These are phyloP conservation scores for Globisporangium middletonii DNA, from an alignment of 352 stramenopile genomes.

Conservation along the genomic window DNA sequence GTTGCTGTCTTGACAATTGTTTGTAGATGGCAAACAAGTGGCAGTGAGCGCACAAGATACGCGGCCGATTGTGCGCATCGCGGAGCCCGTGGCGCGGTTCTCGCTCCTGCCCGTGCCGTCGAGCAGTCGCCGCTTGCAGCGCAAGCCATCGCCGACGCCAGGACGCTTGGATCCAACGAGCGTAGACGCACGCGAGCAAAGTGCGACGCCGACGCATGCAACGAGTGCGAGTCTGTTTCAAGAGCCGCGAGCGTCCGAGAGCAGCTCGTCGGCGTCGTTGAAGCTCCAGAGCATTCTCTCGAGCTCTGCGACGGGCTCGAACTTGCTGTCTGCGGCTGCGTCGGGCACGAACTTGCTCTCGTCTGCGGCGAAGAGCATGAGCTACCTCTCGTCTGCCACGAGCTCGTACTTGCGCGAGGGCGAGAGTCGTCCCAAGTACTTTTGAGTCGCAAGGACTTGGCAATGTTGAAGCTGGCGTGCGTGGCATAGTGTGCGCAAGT, in stretches of 20 bases:
- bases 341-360: slow-evolving; percentile 57
- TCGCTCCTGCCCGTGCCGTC: slow-evolving; percentile 71
- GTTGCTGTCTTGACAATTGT: slow-evolving; percentile 3
- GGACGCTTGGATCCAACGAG: background rate
- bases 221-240: slow-evolving; percentile 32
- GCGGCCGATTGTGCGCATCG: slow-evolving; percentile 58
- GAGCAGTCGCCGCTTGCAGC: slow-evolving; percentile 46
- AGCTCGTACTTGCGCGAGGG: slow-evolving; percentile 54
- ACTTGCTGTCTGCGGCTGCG: slow-evolving; percentile 56
- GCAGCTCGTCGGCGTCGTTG: slow-evolving; percentile 25
- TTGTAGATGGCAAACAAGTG: slow-evolving; percentile 71
- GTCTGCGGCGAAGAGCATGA: slow-evolving; percentile 78
- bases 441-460: slow-evolving; percentile 24
- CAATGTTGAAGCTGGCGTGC: too few relatives aligned
- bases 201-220: slow-evolving; percentile 14
- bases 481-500: too few relatives aligned
- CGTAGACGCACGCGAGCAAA: slow-evolving; percentile 1
- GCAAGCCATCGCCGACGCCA: slow-evolving; percentile 20
- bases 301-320: slow-evolving; percentile 48
- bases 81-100: slow-evolving; percentile 72
- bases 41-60: slow-evolving; percentile 60
- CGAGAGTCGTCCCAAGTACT: slow-evolving; percentile 51
- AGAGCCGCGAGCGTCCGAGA: slow-evolving; percentile 20
- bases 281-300: slow-evolving; percentile 69
- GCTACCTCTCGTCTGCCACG: slow-evolving; percentile 71